A percentile compares a stretch with the other conserved stretches of the same genome.
phyloP scores from a whole-genome alignment of 139 green algal species.

The Coelastrella sp. region DNA sequence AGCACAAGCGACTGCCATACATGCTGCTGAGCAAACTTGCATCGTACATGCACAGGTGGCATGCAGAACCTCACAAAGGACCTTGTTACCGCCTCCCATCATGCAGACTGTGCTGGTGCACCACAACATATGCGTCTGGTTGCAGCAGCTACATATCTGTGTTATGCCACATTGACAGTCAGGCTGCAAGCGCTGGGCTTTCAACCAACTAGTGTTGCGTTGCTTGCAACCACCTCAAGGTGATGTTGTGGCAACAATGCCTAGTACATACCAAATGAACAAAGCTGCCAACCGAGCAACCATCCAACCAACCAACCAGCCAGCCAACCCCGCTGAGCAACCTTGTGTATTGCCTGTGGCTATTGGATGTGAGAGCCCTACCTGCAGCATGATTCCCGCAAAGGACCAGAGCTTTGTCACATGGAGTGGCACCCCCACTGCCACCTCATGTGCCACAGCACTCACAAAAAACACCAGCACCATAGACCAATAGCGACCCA shows the following conservation, averaged over 20 bases:
- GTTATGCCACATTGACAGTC: too few relatives aligned
- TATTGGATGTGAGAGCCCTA: neutral
- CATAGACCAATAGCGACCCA: conserved; percentile 51
- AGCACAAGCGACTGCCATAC: too few relatives aligned
- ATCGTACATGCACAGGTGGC: too few relatives aligned
- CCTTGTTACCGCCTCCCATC: too few relatives aligned
- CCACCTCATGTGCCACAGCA: conserved; percentile 88
- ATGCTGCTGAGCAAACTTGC: too few relatives aligned
- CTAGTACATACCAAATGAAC: neutral
- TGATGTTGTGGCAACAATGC: neutral
- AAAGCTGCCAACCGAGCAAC: neutral
- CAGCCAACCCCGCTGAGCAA: neutral
- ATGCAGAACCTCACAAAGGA: too few relatives aligned
- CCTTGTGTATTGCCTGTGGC: neutral
- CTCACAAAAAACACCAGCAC: conserved; percentile 85
- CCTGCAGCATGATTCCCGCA: conserved; percentile 80
- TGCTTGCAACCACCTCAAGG: too few relatives aligned
- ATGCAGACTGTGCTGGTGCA: neutral
- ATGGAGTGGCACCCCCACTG: conserved; percentile 91
- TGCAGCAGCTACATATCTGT: neutral
- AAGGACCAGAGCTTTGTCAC: conserved; percentile 88
- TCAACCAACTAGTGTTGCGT: too few relatives aligned
- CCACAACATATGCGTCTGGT: neutral
- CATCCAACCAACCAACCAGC: too few relatives aligned
- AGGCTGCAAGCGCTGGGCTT: too few relatives aligned